Percentiles rank a stretch among this genome's conserved stretches.
Conservation (phyloP, 176 grass and related monocot genomes). For the Rhipidocladum racemiflorum region DNA sequence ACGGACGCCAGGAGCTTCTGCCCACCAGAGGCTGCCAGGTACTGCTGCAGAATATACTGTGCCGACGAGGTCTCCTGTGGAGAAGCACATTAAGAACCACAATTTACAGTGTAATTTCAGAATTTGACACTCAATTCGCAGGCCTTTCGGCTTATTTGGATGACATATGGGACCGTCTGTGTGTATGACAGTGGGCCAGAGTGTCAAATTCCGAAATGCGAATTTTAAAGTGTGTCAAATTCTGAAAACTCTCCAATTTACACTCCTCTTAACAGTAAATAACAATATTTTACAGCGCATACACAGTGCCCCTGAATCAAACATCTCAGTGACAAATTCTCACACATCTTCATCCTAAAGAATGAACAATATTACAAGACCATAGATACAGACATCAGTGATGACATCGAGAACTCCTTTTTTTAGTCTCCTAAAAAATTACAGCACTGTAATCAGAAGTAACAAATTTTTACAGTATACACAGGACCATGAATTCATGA, state of each 20-base stretch:
- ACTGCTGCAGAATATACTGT: slow-evolving; percentile 80
- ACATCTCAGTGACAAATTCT: not conserved
- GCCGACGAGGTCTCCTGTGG: slow-evolving; percentile 67
- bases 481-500: slow-evolving; percentile 10
- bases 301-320: not conserved
- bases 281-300: slow-evolving; percentile 21
- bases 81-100: not conserved
- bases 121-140: too few species aligned
- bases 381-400: not conserved
- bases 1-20: slow-evolving; percentile 47
- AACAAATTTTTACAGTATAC: slow-evolving; percentile 26
- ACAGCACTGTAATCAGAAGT: not conserved
- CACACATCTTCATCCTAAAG: not conserved
- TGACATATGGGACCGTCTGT: too few species aligned
- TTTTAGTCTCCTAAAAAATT: not conserved
- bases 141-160: too few species aligned
- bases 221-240: too few species aligned
- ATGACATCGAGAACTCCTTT: not conserved
- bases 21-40: slow-evolving; percentile 69
- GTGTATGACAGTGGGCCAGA: too few species aligned
- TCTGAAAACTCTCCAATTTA: too few species aligned
- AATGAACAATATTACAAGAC: slow-evolving; percentile 12
- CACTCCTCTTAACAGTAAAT: slow-evolving; percentile 16
- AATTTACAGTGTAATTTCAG: too few species aligned
- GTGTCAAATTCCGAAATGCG: too few species aligned